Conservation (phyloP, 139 green algal species). For the Ettlia oleoabundans region DNA sequence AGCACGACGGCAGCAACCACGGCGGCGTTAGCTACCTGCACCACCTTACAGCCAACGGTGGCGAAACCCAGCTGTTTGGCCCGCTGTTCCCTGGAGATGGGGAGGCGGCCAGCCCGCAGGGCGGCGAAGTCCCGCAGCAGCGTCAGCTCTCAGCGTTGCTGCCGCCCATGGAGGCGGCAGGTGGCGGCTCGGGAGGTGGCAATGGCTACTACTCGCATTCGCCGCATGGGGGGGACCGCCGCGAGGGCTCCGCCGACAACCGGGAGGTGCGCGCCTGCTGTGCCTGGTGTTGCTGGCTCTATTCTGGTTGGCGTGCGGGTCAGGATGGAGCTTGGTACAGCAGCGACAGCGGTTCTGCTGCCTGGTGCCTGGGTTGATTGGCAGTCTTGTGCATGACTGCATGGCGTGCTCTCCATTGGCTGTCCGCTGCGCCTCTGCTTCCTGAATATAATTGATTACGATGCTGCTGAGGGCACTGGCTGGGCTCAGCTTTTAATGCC, state of each 20-base stretch:
- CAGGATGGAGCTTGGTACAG: no score
- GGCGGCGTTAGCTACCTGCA: constrained; percentile 4
- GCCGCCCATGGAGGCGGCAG: background rate
- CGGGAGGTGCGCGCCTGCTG: background rate
- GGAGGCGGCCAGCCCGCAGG: background rate
- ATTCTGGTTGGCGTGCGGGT: no score
- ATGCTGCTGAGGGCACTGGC: no score
- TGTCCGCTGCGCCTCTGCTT: no score
- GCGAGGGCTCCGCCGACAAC: constrained; percentile 21
- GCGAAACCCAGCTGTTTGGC: constrained; percentile 2
- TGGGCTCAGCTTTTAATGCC: no score
- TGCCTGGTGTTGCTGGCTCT: background rate
- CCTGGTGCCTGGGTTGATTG: no score
- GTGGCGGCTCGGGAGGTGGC: background rate
- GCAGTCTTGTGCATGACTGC: no score
- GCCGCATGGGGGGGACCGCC: background rate
- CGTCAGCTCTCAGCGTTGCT: background rate
- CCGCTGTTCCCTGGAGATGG: constrained; percentile 3
- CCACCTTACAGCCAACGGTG: background rate
- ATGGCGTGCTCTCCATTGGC: no score
- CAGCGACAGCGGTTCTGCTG: no score
- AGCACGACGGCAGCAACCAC: background rate
- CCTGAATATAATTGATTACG: no score
- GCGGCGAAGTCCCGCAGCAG: background rate
- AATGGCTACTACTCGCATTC: background rate